Conservation (phyloP, 305 asterid genomes). For the Nicotiana rustica region DNA sequence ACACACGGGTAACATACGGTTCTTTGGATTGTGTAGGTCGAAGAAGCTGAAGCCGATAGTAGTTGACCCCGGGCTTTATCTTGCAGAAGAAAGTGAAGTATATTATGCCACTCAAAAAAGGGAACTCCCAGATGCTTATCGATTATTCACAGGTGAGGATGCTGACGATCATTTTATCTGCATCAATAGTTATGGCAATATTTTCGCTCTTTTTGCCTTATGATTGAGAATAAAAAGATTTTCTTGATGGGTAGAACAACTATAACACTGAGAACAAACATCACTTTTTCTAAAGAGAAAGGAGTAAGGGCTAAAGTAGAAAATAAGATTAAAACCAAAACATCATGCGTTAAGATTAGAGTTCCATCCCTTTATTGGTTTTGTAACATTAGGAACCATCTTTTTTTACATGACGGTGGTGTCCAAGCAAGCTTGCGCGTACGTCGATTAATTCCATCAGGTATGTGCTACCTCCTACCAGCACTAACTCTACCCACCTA, state of each 20-base stretch:
- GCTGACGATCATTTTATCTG: background rate
- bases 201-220: background rate
- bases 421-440: too few species aligned
- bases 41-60: slow-evolving; percentile 80
- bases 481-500: too few species aligned
- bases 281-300: background rate
- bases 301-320: background rate
- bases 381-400: background rate
- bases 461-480: too few species aligned
- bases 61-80: slow-evolving; percentile 87
- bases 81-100: slow-evolving; percentile 63
- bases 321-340: background rate
- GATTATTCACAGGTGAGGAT: slow-evolving; percentile 70
- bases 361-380: background rate
- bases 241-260: background rate
- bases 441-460: too few species aligned
- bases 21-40: slow-evolving; percentile 54
- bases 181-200: background rate
- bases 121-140: slow-evolving; percentile 81
- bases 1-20: background rate
- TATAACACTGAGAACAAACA: background rate
- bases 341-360: background rate
- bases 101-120: slow-evolving; percentile 86
- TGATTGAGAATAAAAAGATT: background rate
- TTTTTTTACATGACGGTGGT: too few species aligned